Conservation (phyloP, 257 asterid species). For the Salvia hispanica region DNA sequence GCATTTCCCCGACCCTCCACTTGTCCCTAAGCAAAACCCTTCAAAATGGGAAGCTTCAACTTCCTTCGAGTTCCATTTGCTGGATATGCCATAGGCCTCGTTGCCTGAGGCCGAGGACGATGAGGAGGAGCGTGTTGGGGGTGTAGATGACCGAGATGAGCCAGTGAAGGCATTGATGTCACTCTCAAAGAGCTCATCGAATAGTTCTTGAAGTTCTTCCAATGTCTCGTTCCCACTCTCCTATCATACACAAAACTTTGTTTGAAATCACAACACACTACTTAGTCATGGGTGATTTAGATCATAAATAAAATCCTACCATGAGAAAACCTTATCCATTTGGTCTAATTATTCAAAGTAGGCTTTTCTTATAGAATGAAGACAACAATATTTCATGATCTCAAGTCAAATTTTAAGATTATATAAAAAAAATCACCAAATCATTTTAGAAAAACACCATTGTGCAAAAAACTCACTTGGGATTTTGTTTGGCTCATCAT, state of each 20-base stretch:
- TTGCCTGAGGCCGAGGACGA: conserved; percentile 37
- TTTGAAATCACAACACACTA: conserved; percentile 34
- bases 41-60: too few relatives aligned
- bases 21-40: too few relatives aligned
- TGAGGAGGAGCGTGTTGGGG: conserved; percentile 45
- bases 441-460: background rate
- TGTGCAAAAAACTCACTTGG: conserved; percentile 45
- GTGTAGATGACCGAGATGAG: conserved; percentile 40
- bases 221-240: conserved; percentile 57
- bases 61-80: conserved; percentile 40
- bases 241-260: conserved; percentile 51
- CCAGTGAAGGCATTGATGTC: conserved; percentile 47
- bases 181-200: conserved; percentile 57
- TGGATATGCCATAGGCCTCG: conserved; percentile 25
- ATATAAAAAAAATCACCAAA: background rate
- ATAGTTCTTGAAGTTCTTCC: conserved; percentile 68
- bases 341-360: too few relatives aligned
- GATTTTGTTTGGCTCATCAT: conserved; percentile 73
- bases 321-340: background rate
- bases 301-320: too few relatives aligned
- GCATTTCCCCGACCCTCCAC: too few relatives aligned
- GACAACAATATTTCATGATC: background rate
- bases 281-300: conserved; percentile 25
- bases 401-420: background rate
- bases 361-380: too few relatives aligned